Conservation (phyloP, 306 rosid genomes). For the Hippophae rhamnoides region DNA sequence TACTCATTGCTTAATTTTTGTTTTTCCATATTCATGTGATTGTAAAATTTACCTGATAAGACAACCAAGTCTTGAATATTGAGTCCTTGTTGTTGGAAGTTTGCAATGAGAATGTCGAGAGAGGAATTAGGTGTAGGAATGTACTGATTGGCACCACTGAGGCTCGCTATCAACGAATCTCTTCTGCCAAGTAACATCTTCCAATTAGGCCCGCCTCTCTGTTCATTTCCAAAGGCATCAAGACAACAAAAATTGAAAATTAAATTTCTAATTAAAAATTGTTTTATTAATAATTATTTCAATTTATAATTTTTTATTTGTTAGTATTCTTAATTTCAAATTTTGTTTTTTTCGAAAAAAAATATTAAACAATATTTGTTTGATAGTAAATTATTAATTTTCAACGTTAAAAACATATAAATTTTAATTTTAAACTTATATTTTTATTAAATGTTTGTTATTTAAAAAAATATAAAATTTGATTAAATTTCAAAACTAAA, state of each 20-base stretch:
- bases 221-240: background rate
- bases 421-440: too few relatives aligned
- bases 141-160: slow-evolving; percentile 55
- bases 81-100: slow-evolving; percentile 59
- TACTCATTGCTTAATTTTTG: background rate
- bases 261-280: too few relatives aligned
- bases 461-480: too few relatives aligned
- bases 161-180: slow-evolving; percentile 74
- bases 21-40: background rate
- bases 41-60: slow-evolving; percentile 44
- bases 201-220: slow-evolving; percentile 95
- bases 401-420: too few relatives aligned
- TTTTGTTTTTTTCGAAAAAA: too few relatives aligned
- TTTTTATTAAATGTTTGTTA: too few relatives aligned
- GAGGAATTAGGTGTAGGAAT: slow-evolving; percentile 86
- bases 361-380: too few relatives aligned
- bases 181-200: slow-evolving; percentile 58
- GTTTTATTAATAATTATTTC: too few relatives aligned
- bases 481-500: too few relatives aligned
- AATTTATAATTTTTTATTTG: too few relatives aligned
- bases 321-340: too few relatives aligned
- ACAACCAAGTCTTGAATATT: slow-evolving; percentile 54
- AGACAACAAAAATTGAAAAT: background rate
- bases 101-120: slow-evolving; percentile 49
- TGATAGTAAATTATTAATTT: too few relatives aligned